Conservation (phyloP, 2,329 filamentous ascomycete species). For the Cercospora brassicicola region DNA sequence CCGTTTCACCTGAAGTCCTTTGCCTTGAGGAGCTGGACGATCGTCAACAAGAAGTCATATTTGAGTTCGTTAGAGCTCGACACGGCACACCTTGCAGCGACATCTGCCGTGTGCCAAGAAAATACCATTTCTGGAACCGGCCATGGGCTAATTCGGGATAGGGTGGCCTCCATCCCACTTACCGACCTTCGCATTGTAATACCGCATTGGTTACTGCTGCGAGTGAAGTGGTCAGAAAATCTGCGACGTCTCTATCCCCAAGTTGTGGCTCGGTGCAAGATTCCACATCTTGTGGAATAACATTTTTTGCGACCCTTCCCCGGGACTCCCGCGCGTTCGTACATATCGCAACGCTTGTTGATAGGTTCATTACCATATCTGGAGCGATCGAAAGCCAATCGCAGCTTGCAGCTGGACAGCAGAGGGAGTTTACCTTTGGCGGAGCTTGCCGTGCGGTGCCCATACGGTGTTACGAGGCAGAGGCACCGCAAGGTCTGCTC, state of each 20-base stretch:
- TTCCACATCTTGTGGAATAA: neutral
- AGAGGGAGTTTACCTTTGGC: neutral
- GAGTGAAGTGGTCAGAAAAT: neutral
- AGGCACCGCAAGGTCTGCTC: neutral
- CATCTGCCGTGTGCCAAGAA: neutral
- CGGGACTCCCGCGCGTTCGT: neutral
- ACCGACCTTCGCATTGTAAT: neutral
- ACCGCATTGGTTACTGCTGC: neutral
- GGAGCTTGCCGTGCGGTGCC: neutral
- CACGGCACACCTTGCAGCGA: neutral
- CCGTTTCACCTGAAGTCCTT: neutral
- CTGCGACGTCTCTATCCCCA: neutral
- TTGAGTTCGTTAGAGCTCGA: conserved; percentile 2
- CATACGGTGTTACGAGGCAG: neutral
- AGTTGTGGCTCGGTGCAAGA: neutral
- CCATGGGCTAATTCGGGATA: neutral
- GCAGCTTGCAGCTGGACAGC: neutral
- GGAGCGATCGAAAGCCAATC: neutral
- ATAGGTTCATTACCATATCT: neutral
- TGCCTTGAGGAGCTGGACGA: neutral
- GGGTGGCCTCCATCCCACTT: neutral
- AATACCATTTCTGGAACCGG: neutral
- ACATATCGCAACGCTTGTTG: neutral
- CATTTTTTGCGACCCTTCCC: neutral
- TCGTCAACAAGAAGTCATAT: neutral